Evolutionary conservation across 768 basidiomycete species (phyloP), one percentile per base, ranked within the genome.

Genomic region (Russula olivacea): DNA sequence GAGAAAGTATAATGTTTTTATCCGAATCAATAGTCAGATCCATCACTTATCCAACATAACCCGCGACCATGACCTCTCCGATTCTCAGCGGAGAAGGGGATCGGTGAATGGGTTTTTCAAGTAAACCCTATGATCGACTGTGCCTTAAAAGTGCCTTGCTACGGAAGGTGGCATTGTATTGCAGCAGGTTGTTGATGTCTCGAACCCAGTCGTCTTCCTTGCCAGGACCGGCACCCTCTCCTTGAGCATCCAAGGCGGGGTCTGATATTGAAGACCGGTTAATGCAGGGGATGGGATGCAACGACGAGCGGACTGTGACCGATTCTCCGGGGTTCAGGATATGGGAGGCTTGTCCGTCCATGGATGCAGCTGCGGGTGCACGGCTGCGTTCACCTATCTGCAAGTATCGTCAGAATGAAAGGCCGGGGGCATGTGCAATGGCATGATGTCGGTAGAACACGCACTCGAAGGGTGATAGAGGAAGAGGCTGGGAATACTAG

Each of bases 141-240:
- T 91, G 87, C 68, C 87, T 76, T 65, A 91, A 73, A 63, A 91
- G 76, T n/a, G 89, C 90, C 74, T 93, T 93, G 77, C 90, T 91
- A 72, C 91, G 78, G 74, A 97, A 97, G 0, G 93, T 93, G 32
- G 91, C 91, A 68, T 97, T 97, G 76, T 96, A 97, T 74, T 95
- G 93, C 60, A 97, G 76, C 62, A 97, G 75, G 68, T 93, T 93
- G 73, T 96, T 96, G 74, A 97, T 97, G 71, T 97, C 94, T 59
- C 91, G 81, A n/a, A 95, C 93, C 94, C 94, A 97, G 69, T 93
- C 93, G 71, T 93, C 91, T 69, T 91, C 90, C 70, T 88, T 90
- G 12, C 90, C 88, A 30, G 85, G 88, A 10, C 82, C 82, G 28
- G 83, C 89, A 30, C 88, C 88, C 73, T 88, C 87, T 54, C 76